Evolutionary conservation across 2,329 filamentous ascomycete genomes (phyloP).

Genomic region (Monilinia fructigena): DNA sequence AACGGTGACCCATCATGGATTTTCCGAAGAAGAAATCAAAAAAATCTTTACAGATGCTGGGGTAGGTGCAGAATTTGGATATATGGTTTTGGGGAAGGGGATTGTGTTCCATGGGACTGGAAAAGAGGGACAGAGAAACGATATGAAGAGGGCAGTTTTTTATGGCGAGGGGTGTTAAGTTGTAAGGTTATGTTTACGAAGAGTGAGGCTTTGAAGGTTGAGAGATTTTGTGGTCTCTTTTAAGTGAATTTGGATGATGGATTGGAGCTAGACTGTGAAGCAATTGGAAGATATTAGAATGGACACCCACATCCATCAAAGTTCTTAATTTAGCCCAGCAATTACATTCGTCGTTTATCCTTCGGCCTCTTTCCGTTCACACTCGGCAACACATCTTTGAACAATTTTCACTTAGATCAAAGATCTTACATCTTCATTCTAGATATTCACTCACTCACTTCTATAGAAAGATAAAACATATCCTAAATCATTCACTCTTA

Average conservation of each 20-base stretch:
- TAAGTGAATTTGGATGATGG: too few species aligned
- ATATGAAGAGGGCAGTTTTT: slow-evolving; percentile 31
- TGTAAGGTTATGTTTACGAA: not conserved
- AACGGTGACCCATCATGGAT: slow-evolving; percentile 66
- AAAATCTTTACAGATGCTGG: slow-evolving; percentile 65
- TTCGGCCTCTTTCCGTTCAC: not conserved
- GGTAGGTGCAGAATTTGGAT: slow-evolving; percentile 54
- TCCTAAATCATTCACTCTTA: too few species aligned
- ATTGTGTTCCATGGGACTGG: slow-evolving; percentile 32
- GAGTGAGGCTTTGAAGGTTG: not conserved
- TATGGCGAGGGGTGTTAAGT: slow-evolving; percentile 31
- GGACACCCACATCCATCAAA: not conserved
- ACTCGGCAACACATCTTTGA: too few species aligned
- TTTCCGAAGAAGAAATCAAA: slow-evolving; percentile 58
- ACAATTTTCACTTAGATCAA: too few species aligned
- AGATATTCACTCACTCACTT: too few species aligned
- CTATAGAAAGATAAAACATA: too few species aligned
- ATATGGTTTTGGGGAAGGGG: slow-evolving; percentile 41
- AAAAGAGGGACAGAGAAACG: slow-evolving; percentile 15
- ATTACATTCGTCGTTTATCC: not conserved
- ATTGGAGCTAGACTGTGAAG: not conserved
- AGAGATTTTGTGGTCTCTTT: too few species aligned
- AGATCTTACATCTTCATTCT: too few species aligned
- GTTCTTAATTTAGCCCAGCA: not conserved
- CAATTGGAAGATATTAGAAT: not conserved